phyloP scores from a whole-genome alignment of 441 rosid genomes.

The Aquilaria agallochum region DNA sequence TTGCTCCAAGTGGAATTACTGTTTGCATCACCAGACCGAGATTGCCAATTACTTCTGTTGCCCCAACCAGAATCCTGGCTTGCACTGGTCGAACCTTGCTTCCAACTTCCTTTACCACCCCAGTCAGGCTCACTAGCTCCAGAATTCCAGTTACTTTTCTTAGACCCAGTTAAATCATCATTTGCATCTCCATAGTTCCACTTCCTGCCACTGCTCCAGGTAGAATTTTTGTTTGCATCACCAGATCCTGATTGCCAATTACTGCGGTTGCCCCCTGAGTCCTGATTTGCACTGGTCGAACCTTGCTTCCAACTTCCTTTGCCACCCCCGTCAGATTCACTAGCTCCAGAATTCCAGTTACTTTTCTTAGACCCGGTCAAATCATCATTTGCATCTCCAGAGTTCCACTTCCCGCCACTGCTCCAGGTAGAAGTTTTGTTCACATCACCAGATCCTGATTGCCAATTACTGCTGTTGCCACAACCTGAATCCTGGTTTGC shows the following conservation, averaged over 20 bases:
- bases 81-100: constrained; percentile 13
- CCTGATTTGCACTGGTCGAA: constrained; percentile 16
- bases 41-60: constrained; percentile 13
- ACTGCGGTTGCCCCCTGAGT: constrained; percentile 23
- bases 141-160: constrained; percentile 10
- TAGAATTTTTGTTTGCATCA: constrained; percentile 21
- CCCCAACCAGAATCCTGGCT: constrained; percentile 23
- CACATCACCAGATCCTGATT: constrained; percentile 26
- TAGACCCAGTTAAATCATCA: constrained; percentile 25
- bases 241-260: constrained; percentile 17
- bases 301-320: constrained; percentile 9
- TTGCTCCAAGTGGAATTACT: constrained; percentile 10
- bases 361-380: constrained; percentile 23
- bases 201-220: constrained; percentile 20
- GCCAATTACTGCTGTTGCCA: constrained; percentile 26
- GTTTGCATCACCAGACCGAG: constrained; percentile 2
- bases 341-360: constrained; percentile 10
- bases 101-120: constrained; percentile 12
- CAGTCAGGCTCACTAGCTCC: constrained; percentile 16
- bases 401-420: constrained; percentile 13
- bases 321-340: constrained; percentile 17
- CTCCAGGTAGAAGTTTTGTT: constrained; percentile 22
- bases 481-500: constrained; percentile 22
- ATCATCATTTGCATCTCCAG: constrained; percentile 15
- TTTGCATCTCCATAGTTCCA: constrained; percentile 13